phyloP scores from a whole-genome alignment of 169 alveolate species.

The Amoebophrya sp. region DNA sequence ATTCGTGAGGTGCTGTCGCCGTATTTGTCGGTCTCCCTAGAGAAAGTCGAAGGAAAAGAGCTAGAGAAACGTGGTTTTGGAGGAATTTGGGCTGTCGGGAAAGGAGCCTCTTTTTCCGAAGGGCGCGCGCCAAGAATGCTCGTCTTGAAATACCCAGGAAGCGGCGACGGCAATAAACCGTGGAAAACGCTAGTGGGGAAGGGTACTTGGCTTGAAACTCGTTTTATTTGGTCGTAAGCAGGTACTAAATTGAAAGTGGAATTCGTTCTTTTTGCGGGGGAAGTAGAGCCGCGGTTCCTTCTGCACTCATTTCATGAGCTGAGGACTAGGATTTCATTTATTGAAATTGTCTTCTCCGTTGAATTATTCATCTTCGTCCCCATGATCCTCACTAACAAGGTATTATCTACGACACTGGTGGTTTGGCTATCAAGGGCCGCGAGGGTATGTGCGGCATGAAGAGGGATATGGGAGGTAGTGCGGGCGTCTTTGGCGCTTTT shows the following conservation, averaged over 20 bases:
- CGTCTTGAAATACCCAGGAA: not conserved
- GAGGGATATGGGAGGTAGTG: conserved; percentile 56
- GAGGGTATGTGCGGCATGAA: conserved; percentile 51
- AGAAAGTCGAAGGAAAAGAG: conserved; percentile 23
- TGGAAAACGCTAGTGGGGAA: conserved; percentile 29
- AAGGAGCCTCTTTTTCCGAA: not conserved
- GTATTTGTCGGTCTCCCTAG: not conserved
- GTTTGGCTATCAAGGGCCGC: not conserved
- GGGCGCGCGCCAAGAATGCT: conserved; percentile 27
- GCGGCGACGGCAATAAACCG: not conserved
- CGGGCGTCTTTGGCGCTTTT: conserved; percentile 60
- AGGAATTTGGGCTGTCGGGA: conserved; percentile 32
- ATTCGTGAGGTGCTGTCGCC: not conserved
- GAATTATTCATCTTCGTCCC: no score
- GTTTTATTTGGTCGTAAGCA: not conserved
- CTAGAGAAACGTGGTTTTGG: conserved; percentile 28
- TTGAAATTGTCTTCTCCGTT: no score
- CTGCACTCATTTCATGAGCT: no score
- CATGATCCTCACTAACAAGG: no score
- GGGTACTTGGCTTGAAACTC: not conserved
- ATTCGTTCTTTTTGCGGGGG: not conserved
- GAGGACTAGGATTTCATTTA: no score
- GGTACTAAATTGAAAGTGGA: not conserved
- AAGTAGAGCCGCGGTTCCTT: not conserved
- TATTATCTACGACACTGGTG: conserved; percentile 19